Conservation (phyloP, 768 basidiomycete genomes). For the Boletus patriciae region DNA sequence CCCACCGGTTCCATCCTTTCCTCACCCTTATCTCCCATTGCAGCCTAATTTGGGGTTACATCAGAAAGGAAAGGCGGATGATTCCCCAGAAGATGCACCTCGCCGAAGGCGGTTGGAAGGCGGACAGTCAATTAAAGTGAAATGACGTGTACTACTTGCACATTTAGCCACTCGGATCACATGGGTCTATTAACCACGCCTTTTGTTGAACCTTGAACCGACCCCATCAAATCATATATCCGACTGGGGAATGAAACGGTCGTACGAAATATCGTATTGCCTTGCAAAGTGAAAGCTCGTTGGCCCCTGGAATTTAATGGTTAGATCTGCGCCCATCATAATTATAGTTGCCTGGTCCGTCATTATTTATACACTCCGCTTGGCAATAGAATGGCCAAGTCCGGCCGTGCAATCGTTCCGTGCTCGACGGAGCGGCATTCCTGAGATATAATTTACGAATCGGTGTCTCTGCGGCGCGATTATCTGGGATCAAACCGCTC, state of each 20-base stretch:
- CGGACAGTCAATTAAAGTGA: slow-evolving; percentile 54
- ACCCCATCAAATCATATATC: slow-evolving; percentile 25
- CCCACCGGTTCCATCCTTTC: slow-evolving; percentile 42
- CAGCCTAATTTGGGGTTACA: slow-evolving; percentile 49
- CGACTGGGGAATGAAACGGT: slow-evolving; percentile 22
- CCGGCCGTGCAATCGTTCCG: slow-evolving; percentile 16
- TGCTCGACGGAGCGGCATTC: slow-evolving; percentile 20
- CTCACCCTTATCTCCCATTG: slow-evolving; percentile 52
- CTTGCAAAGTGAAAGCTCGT: slow-evolving; percentile 14
- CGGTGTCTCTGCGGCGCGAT: slow-evolving; percentile 25
- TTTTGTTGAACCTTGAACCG: slow-evolving; percentile 16
- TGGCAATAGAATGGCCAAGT: slow-evolving; percentile 1
- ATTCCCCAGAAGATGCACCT: slow-evolving; percentile 41
- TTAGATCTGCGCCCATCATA: slow-evolving; percentile 11
- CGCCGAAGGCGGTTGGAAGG: slow-evolving; percentile 58
- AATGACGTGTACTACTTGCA: slow-evolving; percentile 35
- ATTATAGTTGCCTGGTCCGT: neutral
- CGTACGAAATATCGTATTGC: slow-evolving; percentile 3
- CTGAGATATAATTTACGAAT: slow-evolving; percentile 13
- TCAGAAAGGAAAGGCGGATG: slow-evolving; percentile 35
- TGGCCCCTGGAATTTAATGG: slow-evolving; percentile 8
- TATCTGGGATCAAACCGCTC: slow-evolving; percentile 7
- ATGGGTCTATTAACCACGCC: slow-evolving; percentile 23
- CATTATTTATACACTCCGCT: slow-evolving; percentile 1
- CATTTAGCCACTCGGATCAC: slow-evolving; percentile 30